These are phyloP conservation scores for Eustoma russellianum DNA, from an alignment of 257 asterid genomes.

Conservation along the genomic window DNA sequence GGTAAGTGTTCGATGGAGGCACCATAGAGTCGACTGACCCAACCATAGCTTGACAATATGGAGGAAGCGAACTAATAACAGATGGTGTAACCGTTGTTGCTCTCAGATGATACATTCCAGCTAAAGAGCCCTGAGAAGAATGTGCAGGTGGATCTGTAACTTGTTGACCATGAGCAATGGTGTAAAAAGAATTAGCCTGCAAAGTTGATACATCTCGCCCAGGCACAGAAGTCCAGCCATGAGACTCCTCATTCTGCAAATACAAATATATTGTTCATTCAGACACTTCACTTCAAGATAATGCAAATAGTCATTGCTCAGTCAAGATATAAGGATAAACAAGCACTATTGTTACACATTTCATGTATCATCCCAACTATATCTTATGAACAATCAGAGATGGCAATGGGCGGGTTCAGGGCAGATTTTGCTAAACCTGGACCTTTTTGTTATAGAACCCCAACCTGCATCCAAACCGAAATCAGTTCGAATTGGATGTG, in stretches of 20 bases:
- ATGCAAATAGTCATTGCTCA: background rate
- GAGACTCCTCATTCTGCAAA: slow-evolving; percentile 43
- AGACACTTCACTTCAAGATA: background rate
- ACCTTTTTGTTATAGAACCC: no score
- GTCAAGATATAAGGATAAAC: background rate
- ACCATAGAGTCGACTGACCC: slow-evolving; percentile 27
- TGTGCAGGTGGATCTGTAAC: slow-evolving; percentile 26
- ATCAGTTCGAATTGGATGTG: no score
- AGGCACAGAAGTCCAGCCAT: slow-evolving; percentile 18
- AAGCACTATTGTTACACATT: background rate
- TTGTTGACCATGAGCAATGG: slow-evolving; percentile 40
- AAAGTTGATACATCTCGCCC: slow-evolving; percentile 33
- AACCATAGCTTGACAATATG: slow-evolving; percentile 33
- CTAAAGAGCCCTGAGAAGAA: slow-evolving; percentile 27
- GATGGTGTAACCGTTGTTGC: slow-evolving; percentile 26
- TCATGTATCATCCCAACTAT: background rate
- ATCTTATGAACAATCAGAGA: background rate
- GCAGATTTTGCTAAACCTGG: no score
- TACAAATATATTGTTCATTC: background rate
- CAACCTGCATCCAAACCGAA: no score
- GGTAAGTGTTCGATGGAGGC: slow-evolving; percentile 26
- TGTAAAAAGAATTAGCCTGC: slow-evolving; percentile 41
- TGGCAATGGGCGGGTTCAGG: background rate
- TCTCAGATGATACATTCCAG: slow-evolving; percentile 34
- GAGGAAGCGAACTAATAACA: slow-evolving; percentile 26